These are phyloP conservation scores for Aegle marmelos DNA, from an alignment of 345 rosid species.

Conservation along the genomic window DNA sequence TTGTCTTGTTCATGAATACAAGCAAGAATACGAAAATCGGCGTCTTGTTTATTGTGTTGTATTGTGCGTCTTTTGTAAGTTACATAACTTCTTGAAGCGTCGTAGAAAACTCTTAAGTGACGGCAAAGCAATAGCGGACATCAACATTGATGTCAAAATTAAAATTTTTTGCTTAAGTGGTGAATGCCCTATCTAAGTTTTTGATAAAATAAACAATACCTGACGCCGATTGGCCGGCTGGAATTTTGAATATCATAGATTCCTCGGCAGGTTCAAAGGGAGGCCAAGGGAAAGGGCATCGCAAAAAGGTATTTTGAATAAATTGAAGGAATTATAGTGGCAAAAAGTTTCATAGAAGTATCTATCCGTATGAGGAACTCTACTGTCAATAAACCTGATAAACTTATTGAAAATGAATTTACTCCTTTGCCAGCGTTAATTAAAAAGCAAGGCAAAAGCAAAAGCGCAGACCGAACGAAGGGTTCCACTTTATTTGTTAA, in stretches of 20 bases:
- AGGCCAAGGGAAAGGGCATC: conserved; percentile 37
- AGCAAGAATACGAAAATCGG: conserved; percentile 33
- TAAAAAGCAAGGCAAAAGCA: conserved; percentile 35
- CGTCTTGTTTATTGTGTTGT: conserved; percentile 12
- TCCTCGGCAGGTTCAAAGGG: conserved; percentile 34
- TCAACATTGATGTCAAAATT: conserved; percentile 16
- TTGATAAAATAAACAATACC: neutral
- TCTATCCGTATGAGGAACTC: conserved; percentile 13
- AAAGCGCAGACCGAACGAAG: conserved; percentile 26
- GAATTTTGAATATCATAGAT: conserved; percentile 32
- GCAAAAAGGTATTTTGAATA: conserved; percentile 31
- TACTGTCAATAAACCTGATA: neutral
- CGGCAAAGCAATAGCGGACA: conserved; percentile 11
- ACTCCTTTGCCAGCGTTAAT: conserved; percentile 24
- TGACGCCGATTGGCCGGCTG: conserved; percentile 8
- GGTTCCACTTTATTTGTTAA: conserved; percentile 32
- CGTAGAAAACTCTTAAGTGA: conserved; percentile 20
- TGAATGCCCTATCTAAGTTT: too few species aligned
- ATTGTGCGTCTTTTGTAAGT: too few species aligned
- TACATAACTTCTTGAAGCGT: conserved; percentile 31
- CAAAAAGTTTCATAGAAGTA: conserved; percentile 15
- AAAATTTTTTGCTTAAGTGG: too few species aligned
- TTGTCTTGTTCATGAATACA: conserved; percentile 36
- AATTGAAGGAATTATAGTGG: conserved; percentile 23
- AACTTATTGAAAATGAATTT: conserved; percentile 5